Percentiles rank a stretch among this genome's conserved stretches.
Evolutionary conservation across 805 yeast genomes (phyloP).

Genomic region (Allodekkera sacchari): DNA sequence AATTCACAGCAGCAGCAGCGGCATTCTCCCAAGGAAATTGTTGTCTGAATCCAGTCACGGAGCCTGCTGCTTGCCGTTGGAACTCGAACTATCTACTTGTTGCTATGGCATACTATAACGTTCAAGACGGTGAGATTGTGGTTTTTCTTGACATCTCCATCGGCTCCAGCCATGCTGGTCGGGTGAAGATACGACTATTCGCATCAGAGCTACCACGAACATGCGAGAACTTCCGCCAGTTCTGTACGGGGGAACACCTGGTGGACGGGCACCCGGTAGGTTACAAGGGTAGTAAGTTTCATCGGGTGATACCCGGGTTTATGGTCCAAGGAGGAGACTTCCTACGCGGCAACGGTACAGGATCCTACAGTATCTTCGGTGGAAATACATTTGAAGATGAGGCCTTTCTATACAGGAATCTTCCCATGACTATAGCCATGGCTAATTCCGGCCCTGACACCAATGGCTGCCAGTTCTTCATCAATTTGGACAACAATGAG

Average conservation of each 20-base stretch:
- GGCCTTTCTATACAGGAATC: conserved; percentile 26
- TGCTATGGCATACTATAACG: no score
- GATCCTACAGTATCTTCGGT: conserved; percentile 34
- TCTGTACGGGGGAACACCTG: conserved; percentile 41
- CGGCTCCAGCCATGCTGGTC: conserved; percentile 26
- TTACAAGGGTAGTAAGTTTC: conserved; percentile 31
- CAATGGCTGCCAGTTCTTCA: conserved; percentile 40
- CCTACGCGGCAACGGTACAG: conserved; percentile 35
- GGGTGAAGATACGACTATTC: conserved; percentile 37
- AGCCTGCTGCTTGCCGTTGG: no score
- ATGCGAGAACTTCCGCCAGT: conserved; percentile 42
- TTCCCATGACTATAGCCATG: conserved; percentile 26
- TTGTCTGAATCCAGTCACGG: no score
- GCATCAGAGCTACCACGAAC: conserved; percentile 35
- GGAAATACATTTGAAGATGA: conserved; percentile 35
- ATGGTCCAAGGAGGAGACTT: conserved; percentile 28
- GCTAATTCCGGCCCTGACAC: conserved; percentile 37
- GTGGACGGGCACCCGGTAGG: conserved; percentile 34
- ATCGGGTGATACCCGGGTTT: conserved; percentile 35
- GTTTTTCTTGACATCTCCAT: conserved; percentile 24
- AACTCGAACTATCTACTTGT: no score
- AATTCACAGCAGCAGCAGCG: no score
- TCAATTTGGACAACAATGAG: conserved; percentile 25
- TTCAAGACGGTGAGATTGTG: conserved; percentile 5
- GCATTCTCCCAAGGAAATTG: no score